Evolutionary conservation across 257 asterid species (phyloP).

Genomic region (Cordia subcordata): DNA sequence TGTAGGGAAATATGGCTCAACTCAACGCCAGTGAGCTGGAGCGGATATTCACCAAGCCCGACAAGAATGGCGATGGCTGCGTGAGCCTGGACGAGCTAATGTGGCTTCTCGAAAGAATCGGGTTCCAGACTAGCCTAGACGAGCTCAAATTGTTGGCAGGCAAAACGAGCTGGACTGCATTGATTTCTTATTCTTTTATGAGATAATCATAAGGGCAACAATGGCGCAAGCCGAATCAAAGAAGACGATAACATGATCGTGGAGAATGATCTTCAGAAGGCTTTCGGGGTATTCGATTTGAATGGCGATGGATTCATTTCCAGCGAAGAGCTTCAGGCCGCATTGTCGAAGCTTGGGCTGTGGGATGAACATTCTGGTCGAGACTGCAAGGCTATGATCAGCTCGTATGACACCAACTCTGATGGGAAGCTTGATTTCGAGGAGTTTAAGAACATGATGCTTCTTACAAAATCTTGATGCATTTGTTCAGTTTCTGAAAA

Average conservation of each 20-base stretch:
- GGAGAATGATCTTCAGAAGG: constrained; percentile 41
- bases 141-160: constrained; percentile 54
- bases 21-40: constrained; percentile 32
- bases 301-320: constrained; percentile 58
- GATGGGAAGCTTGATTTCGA: constrained; percentile 67
- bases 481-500: too few species aligned
- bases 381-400: constrained; percentile 55
- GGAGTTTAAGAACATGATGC: constrained; percentile 79
- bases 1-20: constrained; percentile 43
- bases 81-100: constrained; percentile 45
- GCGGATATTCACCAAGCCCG: constrained; percentile 54
- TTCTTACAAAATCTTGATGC: neutral
- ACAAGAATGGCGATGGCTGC: constrained; percentile 36
- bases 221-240: neutral
- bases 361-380: constrained; percentile 28
- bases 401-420: constrained; percentile 44
- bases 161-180: constrained; percentile 26
- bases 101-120: constrained; percentile 33
- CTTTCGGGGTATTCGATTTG: constrained; percentile 52
- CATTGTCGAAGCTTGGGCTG: constrained; percentile 41
- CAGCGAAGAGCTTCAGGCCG: constrained; percentile 48
- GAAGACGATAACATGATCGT: constrained; percentile 1
- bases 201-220: constrained; percentile 24
- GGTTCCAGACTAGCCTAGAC: constrained; percentile 33
- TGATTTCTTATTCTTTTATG: constrained; percentile 44